Evolutionary conservation across 768 basidiomycete genomes (phyloP).

Genomic region (Ramaria rubella): DNA sequence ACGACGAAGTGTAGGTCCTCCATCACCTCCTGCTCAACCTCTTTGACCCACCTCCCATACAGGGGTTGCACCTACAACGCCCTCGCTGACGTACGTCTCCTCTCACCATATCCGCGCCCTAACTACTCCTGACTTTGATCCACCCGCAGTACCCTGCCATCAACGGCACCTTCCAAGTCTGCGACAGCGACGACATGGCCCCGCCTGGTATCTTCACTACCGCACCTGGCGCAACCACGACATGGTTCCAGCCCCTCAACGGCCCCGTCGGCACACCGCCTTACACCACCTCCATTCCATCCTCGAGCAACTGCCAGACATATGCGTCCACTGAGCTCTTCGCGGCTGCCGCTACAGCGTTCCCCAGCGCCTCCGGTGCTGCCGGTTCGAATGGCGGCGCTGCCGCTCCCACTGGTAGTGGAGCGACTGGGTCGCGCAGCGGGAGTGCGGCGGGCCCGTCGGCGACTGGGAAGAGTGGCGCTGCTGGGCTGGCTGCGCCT

Average conservation of each 20-base stretch:
- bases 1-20: slow-evolving; percentile 12
- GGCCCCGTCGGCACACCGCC: slow-evolving; percentile 8
- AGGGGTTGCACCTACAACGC: slow-evolving; percentile 14
- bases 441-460: not conserved
- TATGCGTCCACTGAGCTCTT: slow-evolving; percentile 12
- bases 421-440: not conserved
- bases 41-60: not conserved
- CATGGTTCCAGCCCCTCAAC: slow-evolving; percentile 11
- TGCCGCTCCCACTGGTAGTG: too few species aligned
- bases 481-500: not conserved
- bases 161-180: slow-evolving; percentile 14
- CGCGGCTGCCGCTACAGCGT: slow-evolving; percentile 5
- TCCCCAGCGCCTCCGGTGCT: not conserved
- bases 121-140: not conserved
- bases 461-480: not conserved
- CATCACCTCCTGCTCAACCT: not conserved
- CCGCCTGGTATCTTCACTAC: slow-evolving; percentile 14
- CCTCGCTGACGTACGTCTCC: slow-evolving; percentile 10
- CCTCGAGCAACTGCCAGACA: slow-evolving; percentile 13
- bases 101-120: not conserved
- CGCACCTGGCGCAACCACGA: slow-evolving; percentile 1
- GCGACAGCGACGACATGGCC: slow-evolving; percentile 13
- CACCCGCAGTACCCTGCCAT: slow-evolving; percentile 2
- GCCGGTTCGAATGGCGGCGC: not conserved
- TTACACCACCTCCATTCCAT: slow-evolving; percentile 4